Evolutionary conservation across 208 protist species (phyloP).

Genomic region (Leishmania guyanensis): DNA sequence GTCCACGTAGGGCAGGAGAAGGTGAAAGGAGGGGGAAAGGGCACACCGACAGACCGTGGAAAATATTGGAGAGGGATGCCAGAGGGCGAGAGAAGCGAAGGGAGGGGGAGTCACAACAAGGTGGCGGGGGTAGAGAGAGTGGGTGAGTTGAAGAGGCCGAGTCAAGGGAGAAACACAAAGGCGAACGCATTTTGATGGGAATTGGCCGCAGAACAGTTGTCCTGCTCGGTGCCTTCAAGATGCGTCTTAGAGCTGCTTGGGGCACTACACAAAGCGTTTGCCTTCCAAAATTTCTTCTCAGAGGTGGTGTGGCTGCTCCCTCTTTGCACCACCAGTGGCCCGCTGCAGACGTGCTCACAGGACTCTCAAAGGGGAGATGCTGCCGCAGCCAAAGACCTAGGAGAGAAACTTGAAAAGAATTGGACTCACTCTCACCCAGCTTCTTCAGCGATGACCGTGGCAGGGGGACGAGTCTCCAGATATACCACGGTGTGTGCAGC

Average conservation of each 20-base stretch:
- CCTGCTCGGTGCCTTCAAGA: background rate
- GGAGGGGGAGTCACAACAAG: background rate
- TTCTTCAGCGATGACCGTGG: background rate
- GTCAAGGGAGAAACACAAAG: background rate
- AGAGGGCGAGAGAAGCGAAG: constrained; percentile 1
- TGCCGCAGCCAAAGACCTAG: background rate
- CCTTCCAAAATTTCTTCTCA: background rate
- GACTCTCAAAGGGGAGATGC: background rate
- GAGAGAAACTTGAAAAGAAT: background rate
- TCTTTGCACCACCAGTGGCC: background rate
- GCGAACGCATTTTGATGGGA: background rate
- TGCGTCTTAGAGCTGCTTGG: background rate
- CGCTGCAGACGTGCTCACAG: background rate
- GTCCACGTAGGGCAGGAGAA: constrained; percentile 12
- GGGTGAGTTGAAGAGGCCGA: background rate
- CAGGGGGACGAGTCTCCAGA: background rate
- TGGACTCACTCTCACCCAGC: background rate
- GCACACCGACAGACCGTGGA: background rate
- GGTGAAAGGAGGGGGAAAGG: constrained; percentile 15
- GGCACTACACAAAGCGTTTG: background rate
- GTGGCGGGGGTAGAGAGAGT: background rate
- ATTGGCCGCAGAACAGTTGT: background rate
- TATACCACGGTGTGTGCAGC: background rate
- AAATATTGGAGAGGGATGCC: background rate
- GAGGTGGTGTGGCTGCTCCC: background rate